Percentiles rank a stretch among this genome's conserved stretches.
Evolutionary conservation across 768 basidiomycete genomes (phyloP).

Genomic region (Kwoniella sp.): DNA sequence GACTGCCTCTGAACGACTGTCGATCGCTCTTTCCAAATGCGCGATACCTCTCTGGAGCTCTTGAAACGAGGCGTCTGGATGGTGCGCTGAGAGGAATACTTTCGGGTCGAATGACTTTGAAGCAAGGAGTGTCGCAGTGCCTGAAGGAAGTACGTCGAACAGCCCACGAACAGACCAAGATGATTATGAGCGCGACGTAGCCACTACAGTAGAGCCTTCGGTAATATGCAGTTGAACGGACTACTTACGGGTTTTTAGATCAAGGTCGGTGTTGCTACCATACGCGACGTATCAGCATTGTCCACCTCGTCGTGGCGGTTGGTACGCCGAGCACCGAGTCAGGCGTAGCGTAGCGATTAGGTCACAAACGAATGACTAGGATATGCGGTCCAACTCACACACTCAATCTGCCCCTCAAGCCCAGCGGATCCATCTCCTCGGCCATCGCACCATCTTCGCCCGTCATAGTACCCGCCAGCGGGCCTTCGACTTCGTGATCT

Average conservation of each 20-base stretch:
- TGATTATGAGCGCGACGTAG: no score
- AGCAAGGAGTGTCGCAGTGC: conserved; percentile 77
- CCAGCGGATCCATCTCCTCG: conserved; percentile 63
- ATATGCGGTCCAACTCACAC: conserved; percentile 53
- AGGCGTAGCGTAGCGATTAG: no score
- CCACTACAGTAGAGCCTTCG: no score
- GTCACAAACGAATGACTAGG: no score
- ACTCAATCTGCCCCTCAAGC: conserved; percentile 60
- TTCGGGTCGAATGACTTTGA: conserved; percentile 97
- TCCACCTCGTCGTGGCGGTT: no score
- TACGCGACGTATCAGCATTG: not conserved
- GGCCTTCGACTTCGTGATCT: conserved; percentile 78
- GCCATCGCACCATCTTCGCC: conserved; percentile 60
- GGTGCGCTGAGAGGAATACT: conserved; percentile 82
- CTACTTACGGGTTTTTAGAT: conserved; percentile 60
- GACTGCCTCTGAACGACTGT: conserved; percentile 90
- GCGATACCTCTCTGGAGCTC: conserved; percentile 78
- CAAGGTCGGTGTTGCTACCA: conserved; percentile 67
- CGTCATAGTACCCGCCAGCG: conserved; percentile 63
- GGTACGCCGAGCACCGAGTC: no score
- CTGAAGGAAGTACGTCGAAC: no score
- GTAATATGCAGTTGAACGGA: no score
- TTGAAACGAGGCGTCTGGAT: conserved; percentile 93
- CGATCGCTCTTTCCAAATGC: conserved; percentile 75
- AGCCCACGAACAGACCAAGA: no score